phyloP scores from a whole-genome alignment of 345 rosid genomes.

The Citrus trifoliata region DNA sequence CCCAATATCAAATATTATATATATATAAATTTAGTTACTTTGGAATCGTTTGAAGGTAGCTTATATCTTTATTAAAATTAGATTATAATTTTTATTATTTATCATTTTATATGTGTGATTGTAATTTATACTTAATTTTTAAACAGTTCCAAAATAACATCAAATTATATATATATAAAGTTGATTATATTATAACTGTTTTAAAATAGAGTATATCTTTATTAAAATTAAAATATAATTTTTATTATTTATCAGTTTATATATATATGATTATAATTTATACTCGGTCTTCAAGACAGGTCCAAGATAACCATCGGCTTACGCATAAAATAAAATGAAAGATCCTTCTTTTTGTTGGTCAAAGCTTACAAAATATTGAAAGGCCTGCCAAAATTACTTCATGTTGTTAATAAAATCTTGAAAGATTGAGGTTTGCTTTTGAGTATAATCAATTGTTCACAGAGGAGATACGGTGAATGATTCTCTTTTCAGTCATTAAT shows the following conservation, averaged over 20 bases:
- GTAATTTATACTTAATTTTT: no score
- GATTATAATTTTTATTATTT: no score
- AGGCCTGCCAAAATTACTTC: background rate
- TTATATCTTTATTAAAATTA: no score
- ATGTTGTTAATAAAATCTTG: background rate
- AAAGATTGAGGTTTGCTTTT: background rate
- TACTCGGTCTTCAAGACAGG: rapidly evolving
- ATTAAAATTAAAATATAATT: no score
- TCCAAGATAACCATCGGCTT: no score
- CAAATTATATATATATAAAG: background rate
- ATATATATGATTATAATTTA: no score
- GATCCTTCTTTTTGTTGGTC: background rate
- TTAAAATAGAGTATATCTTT: no score
- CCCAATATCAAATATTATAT: background rate
- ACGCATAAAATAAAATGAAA: background rate
- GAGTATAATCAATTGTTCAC: background rate
- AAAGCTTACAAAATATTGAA: background rate
- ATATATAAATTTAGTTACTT: no score
- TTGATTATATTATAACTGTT: no score
- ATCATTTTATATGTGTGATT: rapidly evolving
- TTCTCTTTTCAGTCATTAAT: background rate
- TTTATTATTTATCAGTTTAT: no score
- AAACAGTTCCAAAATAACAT: no score
- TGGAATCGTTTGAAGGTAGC: rapidly evolving
- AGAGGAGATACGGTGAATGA: background rate